These are phyloP conservation scores for Tagetes erecta DNA, from an alignment of 129 eudicot species.

Conservation along the genomic window DNA sequence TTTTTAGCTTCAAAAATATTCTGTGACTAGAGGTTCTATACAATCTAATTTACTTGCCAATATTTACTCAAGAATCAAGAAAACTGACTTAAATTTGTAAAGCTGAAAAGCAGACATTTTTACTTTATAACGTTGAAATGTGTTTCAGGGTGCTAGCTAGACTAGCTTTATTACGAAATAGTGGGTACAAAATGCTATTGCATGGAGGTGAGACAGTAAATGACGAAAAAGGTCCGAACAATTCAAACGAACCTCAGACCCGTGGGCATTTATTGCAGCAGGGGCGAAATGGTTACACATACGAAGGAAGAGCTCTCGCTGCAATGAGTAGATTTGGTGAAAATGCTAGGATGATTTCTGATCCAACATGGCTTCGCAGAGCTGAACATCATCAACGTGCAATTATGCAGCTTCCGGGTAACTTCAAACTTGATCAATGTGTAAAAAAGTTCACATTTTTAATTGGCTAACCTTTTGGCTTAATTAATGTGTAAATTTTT, in stretches of 20 bases:
- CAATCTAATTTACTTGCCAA: constrained; percentile 17
- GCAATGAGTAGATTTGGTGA: constrained; percentile 83
- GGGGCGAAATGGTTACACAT: constrained; percentile 48
- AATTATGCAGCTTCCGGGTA: constrained; percentile 62
- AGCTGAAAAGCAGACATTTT: constrained; percentile 10
- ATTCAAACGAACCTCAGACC: constrained; percentile 30
- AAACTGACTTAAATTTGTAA: not conserved
- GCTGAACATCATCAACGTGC: constrained; percentile 74
- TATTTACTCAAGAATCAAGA: constrained; percentile 7
- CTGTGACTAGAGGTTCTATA: not conserved
- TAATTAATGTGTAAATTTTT: not conserved
- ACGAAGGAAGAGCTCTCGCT: constrained; percentile 80
- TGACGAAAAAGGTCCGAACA: constrained; percentile 38
- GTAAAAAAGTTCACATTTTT: not conserved
- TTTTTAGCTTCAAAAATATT: constrained; percentile 6
- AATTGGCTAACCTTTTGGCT: not conserved
- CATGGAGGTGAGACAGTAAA: constrained; percentile 83
- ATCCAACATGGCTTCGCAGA: constrained; percentile 71
- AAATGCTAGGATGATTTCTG: constrained; percentile 62
- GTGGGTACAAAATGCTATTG: constrained; percentile 87
- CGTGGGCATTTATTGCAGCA: constrained; percentile 31
- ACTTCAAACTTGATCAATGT: not conserved
- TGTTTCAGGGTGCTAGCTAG: constrained; percentile 71
- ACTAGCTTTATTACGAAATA: constrained; percentile 60
- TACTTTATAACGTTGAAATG: not conserved